Evolutionary conservation across 1,284 basidiomycete genomes (phyloP), one percentile per base, ranked within the genome.

Genomic region (Farysia itapuensis): DNA sequence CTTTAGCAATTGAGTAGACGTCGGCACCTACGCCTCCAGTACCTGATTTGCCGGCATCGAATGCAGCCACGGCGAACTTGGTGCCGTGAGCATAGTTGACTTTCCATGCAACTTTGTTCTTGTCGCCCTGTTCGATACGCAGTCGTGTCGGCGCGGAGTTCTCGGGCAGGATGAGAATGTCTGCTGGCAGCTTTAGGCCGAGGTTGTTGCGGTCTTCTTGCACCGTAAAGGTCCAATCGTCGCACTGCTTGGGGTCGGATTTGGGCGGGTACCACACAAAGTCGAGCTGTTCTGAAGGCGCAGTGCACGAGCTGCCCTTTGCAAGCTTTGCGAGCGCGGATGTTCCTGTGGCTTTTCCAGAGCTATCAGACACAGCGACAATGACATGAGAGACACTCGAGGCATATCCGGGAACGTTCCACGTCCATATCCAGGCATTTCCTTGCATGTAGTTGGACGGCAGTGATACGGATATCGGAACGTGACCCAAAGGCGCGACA

Each of bases 51-150:
- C 60, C 60, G 1, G 45, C 50, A 15, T 64, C 60, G 29, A 46
- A 58, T 1, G 43, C 38, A 19, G 50, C 53, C 20, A 64, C 30
- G 26, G 46, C 51, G 31, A 64, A 64, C 13, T 35, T 45, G 22
- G 60, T 64, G 15, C 60, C 60, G 6, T 33, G n/a, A 3, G 47
- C 20, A 32, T 58, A 64, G 39, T 58, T 54, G 43, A 53, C 54
- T 0, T 42, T 59, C 60, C 60, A 64, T 19, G 53, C 54, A 2
- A 64, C 36, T 19, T 35, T 46, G 24, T 20, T 38, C 9, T 35
- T 28, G 12, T 21, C 58, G 2, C 32, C 16, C 24, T 40, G 34
- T 2, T 35, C 40, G 22, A 59, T 48, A 12, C 38, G 37, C 5
- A 58, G 36, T 13, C 40, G 28, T 4, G 57, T 59, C 0, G 60